Conservation (phyloP, 1,139 yeast genomes). For the Pichia inconspicua region DNA sequence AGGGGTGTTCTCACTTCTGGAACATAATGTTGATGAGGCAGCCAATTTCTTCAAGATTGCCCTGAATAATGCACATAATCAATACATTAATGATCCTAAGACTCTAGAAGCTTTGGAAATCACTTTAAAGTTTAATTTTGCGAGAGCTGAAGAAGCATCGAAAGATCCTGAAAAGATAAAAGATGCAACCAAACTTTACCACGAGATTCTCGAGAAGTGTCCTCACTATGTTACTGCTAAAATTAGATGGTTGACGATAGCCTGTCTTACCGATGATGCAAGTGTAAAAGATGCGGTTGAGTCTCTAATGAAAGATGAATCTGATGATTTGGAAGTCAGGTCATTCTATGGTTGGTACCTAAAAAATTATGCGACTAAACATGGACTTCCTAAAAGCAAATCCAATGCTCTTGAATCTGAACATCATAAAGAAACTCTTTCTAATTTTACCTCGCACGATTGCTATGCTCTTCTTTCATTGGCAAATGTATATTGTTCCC, state of each 20-base stretch:
- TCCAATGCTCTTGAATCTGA: slow-evolving; percentile 60
- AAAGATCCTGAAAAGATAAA: slow-evolving; percentile 29
- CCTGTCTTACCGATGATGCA: slow-evolving; percentile 28
- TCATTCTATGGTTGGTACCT: slow-evolving; percentile 91
- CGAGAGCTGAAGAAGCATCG: slow-evolving; percentile 48
- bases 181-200: slow-evolving; percentile 47
- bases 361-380: slow-evolving; percentile 46
- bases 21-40: slow-evolving; percentile 31
- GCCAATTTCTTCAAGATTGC: slow-evolving; percentile 22
- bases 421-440: slow-evolving; percentile 80
- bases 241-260: slow-evolving; percentile 54
- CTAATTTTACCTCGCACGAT: slow-evolving; percentile 79
- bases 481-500: slow-evolving; percentile 76
- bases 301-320: slow-evolving; percentile 43
- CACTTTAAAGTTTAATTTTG: slow-evolving; percentile 53
- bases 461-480: slow-evolving; percentile 81
- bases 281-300: slow-evolving; percentile 47
- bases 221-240: slow-evolving; percentile 76
- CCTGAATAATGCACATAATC: slow-evolving; percentile 14
- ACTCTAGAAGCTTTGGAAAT: slow-evolving; percentile 32
- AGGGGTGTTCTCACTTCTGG: slow-evolving; percentile 72
- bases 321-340: slow-evolving; percentile 70
- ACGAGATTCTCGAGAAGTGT: slow-evolving; percentile 44
- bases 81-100: slow-evolving; percentile 24
- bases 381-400: slow-evolving; percentile 23